Conservation (phyloP, 2,329 filamentous ascomycete genomes). For the Aureobasidium sp. region DNA sequence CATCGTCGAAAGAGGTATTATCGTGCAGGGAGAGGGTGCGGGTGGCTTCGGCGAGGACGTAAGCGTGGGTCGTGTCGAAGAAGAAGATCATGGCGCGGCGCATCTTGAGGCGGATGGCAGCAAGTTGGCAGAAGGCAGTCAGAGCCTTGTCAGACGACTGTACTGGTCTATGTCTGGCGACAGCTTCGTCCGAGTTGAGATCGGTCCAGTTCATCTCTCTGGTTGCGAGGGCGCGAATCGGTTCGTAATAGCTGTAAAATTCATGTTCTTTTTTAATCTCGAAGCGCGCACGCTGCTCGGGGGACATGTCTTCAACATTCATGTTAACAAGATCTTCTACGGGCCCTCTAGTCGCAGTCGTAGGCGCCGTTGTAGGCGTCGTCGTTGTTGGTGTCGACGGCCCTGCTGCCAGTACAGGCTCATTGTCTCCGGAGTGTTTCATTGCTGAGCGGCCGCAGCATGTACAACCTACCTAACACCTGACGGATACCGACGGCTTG, state of each 20-base stretch:
- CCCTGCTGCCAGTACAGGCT: too few species aligned
- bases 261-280: conserved; percentile 16
- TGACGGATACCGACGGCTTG: too few species aligned
- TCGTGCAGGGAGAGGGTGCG: conserved; percentile 32
- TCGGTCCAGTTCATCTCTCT: conserved; percentile 11
- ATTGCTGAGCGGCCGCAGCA: too few species aligned
- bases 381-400: neutral
- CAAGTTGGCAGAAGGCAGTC: conserved; percentile 28
- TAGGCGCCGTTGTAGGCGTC: neutral
- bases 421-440: too few species aligned
- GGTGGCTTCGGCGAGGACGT: conserved; percentile 43
- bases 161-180: neutral
- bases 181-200: conserved; percentile 12
- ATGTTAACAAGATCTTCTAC: neutral
- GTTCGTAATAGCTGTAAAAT: conserved; percentile 19
- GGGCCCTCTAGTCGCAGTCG: neutral
- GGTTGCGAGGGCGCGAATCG: conserved; percentile 14
- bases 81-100: conserved; percentile 34
- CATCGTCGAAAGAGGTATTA: conserved; percentile 26
- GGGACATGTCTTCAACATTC: neutral
- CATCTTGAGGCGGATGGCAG: conserved; percentile 28
- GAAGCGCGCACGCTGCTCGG: neutral
- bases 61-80: conserved; percentile 41
- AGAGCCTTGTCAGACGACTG: conserved; percentile 25
- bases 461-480: too few species aligned